Percentiles rank a stretch among this genome's conserved stretches.
phyloP scores from a whole-genome alignment of 2,329 filamentous ascomycete species.

The Penicillium sp. region DNA sequence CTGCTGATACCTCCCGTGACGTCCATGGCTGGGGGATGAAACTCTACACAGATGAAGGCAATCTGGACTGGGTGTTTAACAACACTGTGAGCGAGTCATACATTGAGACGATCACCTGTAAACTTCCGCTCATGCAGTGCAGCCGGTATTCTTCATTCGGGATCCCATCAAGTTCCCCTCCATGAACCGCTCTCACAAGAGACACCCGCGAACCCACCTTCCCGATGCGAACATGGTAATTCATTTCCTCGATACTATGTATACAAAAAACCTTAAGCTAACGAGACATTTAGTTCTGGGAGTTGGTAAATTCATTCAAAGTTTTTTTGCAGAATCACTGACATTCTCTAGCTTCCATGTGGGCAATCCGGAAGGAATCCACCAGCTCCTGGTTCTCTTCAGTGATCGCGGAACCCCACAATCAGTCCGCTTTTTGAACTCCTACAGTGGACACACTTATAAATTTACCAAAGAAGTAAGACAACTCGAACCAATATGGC shows the following conservation, averaged over 20 bases:
- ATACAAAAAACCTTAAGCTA: background rate
- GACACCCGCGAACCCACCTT: constrained; percentile 48
- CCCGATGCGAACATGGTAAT: constrained; percentile 34
- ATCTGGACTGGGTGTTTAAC: constrained; percentile 53
- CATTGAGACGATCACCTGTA: too few relatives aligned
- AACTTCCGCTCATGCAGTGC: constrained; percentile 51
- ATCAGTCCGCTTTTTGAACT: constrained; percentile 65
- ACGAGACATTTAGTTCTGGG: constrained; percentile 32
- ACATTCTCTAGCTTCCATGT: constrained; percentile 46
- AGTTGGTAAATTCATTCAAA: too few relatives aligned
- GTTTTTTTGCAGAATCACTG: too few relatives aligned
- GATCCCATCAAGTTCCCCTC: constrained; percentile 73
- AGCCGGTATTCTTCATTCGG: constrained; percentile 64
- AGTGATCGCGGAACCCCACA: constrained; percentile 66
- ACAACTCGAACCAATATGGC: background rate
- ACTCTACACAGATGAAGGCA: constrained; percentile 41
- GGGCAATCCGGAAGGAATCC: constrained; percentile 64
- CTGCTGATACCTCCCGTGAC: constrained; percentile 54
- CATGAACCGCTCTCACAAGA: constrained; percentile 72
- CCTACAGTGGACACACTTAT: constrained; percentile 64
- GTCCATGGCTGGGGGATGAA: constrained; percentile 48
- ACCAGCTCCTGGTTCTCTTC: constrained; percentile 66
- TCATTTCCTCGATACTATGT: background rate
- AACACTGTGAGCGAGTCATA: background rate
- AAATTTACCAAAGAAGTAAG: constrained; percentile 11